Percentiles rank a stretch among this genome's conserved stretches.
Conservation (phyloP, 768 basidiomycete genomes). For the Dioszegia crocea region DNA sequence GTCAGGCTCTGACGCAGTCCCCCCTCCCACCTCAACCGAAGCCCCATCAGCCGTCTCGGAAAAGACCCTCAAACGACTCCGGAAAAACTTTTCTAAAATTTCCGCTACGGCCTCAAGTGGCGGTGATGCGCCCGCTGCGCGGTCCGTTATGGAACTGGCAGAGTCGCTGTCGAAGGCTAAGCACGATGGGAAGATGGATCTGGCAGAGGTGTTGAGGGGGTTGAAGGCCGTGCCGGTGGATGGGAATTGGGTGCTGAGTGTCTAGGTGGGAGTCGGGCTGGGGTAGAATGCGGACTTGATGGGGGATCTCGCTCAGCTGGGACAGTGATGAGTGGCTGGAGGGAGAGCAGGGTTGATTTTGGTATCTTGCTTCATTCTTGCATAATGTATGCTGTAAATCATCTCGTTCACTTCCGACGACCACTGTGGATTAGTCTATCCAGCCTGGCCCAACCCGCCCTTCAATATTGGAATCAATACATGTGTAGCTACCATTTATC, state of each 20-base stretch:
- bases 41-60: conserved; percentile 24
- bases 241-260: conserved; percentile 21
- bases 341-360: no score
- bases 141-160: conserved; percentile 15
- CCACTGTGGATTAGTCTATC: no score
- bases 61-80: conserved; percentile 41
- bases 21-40: background rate
- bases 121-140: no score
- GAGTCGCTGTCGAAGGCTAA: conserved; percentile 24
- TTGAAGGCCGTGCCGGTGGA: conserved; percentile 13
- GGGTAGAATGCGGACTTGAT: no score
- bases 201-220: conserved; percentile 14
- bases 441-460: no score
- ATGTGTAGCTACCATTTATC: conserved; percentile 26
- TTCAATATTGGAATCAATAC: conserved; percentile 21
- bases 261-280: conserved; percentile 5
- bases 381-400: no score
- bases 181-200: conserved; percentile 27
- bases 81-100: conserved; percentile 57
- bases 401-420: no score
- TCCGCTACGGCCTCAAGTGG: background rate
- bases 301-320: no score
- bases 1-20: conserved; percentile 5
- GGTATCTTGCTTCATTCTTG: no score
- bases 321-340: no score